Conservation (phyloP, 2,329 filamentous ascomycete genomes). For the Aspergillus amoenus region DNA sequence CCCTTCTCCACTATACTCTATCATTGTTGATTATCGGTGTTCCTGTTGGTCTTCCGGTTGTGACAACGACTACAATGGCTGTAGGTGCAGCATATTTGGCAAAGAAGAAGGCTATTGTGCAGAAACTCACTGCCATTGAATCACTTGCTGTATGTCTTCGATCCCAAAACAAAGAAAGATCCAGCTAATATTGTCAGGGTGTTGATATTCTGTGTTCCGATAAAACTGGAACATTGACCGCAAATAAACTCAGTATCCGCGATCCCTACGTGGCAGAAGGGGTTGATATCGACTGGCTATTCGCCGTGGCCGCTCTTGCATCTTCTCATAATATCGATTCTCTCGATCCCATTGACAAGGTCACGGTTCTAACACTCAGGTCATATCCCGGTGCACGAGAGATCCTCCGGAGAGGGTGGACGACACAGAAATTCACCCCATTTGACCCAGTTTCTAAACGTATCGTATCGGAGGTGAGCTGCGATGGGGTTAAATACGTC, state of each 20-base stretch:
- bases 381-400: slow-evolving; percentile 73
- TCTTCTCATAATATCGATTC: slow-evolving; percentile 77
- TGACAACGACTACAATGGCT: slow-evolving; percentile 74
- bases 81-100: slow-evolving; percentile 76
- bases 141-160: slow-evolving; percentile 58
- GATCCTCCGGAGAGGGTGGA: slow-evolving; percentile 71
- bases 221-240: slow-evolving; percentile 72
- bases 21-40: slow-evolving; percentile 75
- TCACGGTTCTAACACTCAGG: slow-evolving; percentile 72
- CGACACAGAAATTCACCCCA: slow-evolving; percentile 69
- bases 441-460: slow-evolving; percentile 78
- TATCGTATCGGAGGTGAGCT: slow-evolving; percentile 68
- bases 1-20: slow-evolving; percentile 67
- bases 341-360: slow-evolving; percentile 76
- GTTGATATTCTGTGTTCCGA: slow-evolving; percentile 79
- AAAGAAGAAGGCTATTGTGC: slow-evolving; percentile 75
- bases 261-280: slow-evolving; percentile 76
- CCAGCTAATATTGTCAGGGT: slow-evolving; percentile 40
- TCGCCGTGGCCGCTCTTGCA: slow-evolving; percentile 73
- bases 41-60: slow-evolving; percentile 77
- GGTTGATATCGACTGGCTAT: slow-evolving; percentile 80
- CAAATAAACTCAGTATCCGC: slow-evolving; percentile 67
- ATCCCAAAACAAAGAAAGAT: neutral
- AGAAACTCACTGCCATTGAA: slow-evolving; percentile 77
- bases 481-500: slow-evolving; percentile 67